Conservation (phyloP, 2,329 filamentous ascomycete species). For the Pyrenochaeta sp. region DNA sequence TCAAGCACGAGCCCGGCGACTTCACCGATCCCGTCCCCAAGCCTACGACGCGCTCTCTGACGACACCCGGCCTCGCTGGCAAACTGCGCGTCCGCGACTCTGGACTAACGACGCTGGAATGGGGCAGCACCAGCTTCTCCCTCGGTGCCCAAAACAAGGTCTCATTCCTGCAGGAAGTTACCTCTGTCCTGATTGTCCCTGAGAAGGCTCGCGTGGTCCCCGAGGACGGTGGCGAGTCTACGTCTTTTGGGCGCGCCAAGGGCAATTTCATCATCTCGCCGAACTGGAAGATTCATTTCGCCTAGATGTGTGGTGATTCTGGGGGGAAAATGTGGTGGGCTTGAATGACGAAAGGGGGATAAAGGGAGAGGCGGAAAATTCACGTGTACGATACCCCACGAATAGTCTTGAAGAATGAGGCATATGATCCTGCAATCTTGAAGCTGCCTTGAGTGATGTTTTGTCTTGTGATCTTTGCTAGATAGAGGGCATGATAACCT, state of each 20-base stretch:
- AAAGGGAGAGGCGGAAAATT: too few relatives aligned
- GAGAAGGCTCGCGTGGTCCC: conserved; percentile 45
- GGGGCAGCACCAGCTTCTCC: conserved; percentile 67
- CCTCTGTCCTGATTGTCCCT: conserved; percentile 45
- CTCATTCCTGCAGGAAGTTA: conserved; percentile 67
- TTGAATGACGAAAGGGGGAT: too few relatives aligned
- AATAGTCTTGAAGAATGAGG: too few relatives aligned
- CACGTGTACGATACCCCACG: too few relatives aligned
- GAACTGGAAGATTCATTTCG: conserved; percentile 66
- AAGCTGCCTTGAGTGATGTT: too few relatives aligned
- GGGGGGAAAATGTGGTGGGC: too few relatives aligned
- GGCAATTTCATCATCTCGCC: conserved; percentile 70
- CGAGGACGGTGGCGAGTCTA: conserved; percentile 54
- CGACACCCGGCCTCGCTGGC: conserved; percentile 64
- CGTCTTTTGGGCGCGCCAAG: conserved; percentile 68
- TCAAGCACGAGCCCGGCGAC: conserved; percentile 43
- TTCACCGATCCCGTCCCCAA: conserved; percentile 25
- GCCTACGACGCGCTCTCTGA: conserved; percentile 37
- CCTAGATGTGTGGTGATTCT: too few relatives aligned
- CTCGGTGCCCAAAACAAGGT: conserved; percentile 64
- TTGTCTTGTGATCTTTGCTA: too few relatives aligned
- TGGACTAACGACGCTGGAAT: conserved; percentile 67
- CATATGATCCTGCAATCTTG: too few relatives aligned
- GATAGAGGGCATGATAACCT: too few relatives aligned
- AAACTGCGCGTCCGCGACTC: conserved; percentile 69